Conservation (phyloP, 306 rosid species). For the Begonia loranthoides region DNA sequence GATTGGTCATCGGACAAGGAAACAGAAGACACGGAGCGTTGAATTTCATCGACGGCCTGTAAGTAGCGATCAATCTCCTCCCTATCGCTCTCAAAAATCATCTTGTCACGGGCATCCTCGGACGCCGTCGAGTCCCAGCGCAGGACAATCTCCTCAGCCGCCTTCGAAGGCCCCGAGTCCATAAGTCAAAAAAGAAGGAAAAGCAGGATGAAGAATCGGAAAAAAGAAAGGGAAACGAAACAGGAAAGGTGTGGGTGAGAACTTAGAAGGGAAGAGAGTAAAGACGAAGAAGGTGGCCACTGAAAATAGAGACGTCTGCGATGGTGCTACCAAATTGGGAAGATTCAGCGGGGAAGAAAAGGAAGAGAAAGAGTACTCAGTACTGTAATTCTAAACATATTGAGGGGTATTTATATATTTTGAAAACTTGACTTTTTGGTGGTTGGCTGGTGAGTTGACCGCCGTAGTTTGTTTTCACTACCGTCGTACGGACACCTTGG, state of each 20-base stretch:
- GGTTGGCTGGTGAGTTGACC: too few species aligned
- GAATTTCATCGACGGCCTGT: slow-evolving; percentile 89
- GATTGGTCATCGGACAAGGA: slow-evolving; percentile 39
- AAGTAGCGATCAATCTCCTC: slow-evolving; percentile 66
- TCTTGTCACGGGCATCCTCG: slow-evolving; percentile 61
- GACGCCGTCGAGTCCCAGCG: slow-evolving; percentile 95
- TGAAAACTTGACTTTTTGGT: too few species aligned
- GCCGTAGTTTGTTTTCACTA: too few species aligned
- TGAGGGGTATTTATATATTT: too few species aligned
- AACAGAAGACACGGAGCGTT: slow-evolving; percentile 49
- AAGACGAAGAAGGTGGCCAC: too few species aligned
- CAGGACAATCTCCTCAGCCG: slow-evolving; percentile 68
- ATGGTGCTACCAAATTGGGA: too few species aligned
- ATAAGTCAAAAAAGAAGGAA: background rate
- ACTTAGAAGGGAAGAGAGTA: too few species aligned
- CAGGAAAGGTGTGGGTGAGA: background rate
- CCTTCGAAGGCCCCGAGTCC: slow-evolving; percentile 30
- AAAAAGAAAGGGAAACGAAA: background rate
- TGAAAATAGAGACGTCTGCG: too few species aligned
- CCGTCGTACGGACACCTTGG: too few species aligned
- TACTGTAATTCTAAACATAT: too few species aligned
- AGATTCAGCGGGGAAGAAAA: too few species aligned
- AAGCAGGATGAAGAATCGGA: background rate
- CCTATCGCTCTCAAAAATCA: slow-evolving; percentile 77
- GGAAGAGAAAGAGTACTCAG: too few species aligned